These are phyloP conservation scores for Dalbergia oliveri DNA, from an alignment of 306 rosid genomes.

Conservation along the genomic window DNA sequence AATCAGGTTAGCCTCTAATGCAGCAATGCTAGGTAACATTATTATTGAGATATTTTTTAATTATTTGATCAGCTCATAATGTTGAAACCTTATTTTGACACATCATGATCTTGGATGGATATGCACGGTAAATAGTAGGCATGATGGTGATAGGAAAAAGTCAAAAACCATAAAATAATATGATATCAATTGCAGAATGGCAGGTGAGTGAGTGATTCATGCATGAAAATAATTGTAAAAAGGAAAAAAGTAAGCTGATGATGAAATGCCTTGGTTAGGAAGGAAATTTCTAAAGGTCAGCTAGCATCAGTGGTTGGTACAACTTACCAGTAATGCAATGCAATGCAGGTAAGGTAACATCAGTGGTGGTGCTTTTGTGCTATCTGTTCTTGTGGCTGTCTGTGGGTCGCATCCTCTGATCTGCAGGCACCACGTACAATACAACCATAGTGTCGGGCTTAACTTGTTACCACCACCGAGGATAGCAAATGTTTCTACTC, in stretches of 20 bases:
- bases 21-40: background rate
- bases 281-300: constrained; percentile 34
- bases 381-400: constrained; percentile 1
- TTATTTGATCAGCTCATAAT: background rate
- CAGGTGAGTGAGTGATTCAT: constrained; percentile 38
- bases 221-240: constrained; percentile 7
- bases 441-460: background rate
- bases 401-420: constrained; percentile 6
- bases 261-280: constrained; percentile 42
- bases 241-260: constrained; percentile 6
- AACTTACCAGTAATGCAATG: constrained; percentile 20
- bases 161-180: background rate
- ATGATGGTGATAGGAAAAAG: constrained; percentile 16
- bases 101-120: background rate
- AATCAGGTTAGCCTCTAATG: background rate
- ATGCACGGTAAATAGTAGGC: background rate
- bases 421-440: background rate
- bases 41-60: background rate
- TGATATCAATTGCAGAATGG: constrained; percentile 4
- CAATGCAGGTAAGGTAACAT: constrained; percentile 10
- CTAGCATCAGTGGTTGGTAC: constrained; percentile 49
- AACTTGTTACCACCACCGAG: background rate
- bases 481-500: background rate
- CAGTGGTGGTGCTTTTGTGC: background rate
- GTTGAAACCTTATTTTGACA: background rate